Evolutionary conservation across 2,329 filamentous ascomycete genomes (phyloP).

Genomic region (Passalora sequoiae): DNA sequence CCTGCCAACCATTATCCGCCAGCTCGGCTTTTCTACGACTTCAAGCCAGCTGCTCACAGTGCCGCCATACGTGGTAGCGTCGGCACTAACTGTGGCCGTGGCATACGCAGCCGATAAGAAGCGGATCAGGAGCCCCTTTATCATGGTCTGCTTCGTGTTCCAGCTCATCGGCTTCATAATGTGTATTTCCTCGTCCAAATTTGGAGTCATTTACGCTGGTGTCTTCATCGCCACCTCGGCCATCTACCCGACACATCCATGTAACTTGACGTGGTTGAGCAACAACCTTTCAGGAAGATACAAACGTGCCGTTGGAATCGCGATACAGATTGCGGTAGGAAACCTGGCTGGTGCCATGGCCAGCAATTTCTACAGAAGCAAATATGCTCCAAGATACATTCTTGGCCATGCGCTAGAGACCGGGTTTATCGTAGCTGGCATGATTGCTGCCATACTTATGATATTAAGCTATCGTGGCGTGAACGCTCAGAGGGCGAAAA

Average conservation of each 20-base stretch:
- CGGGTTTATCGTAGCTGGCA: conserved; percentile 45
- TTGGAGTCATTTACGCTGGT: conserved; percentile 27
- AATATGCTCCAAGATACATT: conserved; percentile 47
- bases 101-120: conserved; percentile 27
- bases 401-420: conserved; percentile 50
- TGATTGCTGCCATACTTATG: conserved; percentile 42
- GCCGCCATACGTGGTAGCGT: conserved; percentile 38
- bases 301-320: conserved; percentile 48
- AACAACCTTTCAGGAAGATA: conserved; percentile 52
- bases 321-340: conserved; percentile 48
- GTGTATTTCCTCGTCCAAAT: conserved; percentile 14
- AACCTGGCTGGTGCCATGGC: conserved; percentile 56
- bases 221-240: conserved; percentile 27
- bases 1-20: conserved; percentile 9
- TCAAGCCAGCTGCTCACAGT: conserved; percentile 7
- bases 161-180: conserved; percentile 26
- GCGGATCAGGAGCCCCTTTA: conserved; percentile 24
- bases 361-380: conserved; percentile 62
- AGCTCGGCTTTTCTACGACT: conserved; percentile 6
- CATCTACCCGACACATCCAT: conserved; percentile 21
- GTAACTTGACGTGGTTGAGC: conserved; percentile 17
- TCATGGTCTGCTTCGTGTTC: conserved; percentile 20
- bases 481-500: conserved; percentile 52
- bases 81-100: conserved; percentile 19
- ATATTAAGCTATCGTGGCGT: conserved; percentile 51